Evolutionary conservation across 306 rosid species (phyloP).

Genomic region (Cucurbita moschata): DNA sequence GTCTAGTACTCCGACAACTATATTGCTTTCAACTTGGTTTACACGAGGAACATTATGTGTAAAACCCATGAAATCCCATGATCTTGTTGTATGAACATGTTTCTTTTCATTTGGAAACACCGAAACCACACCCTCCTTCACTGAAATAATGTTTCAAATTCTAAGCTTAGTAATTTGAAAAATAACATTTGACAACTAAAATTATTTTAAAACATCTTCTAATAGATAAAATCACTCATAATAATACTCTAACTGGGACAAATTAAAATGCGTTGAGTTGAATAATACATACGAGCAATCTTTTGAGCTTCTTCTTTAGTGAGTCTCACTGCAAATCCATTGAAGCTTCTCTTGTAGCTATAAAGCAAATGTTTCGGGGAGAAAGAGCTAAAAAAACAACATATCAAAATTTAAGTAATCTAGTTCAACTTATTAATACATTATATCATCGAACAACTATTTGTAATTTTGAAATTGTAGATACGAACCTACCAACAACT

Average conservation of each 20-base stretch:
- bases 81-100: conserved; percentile 32
- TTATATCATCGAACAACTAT: no score
- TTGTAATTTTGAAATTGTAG: no score
- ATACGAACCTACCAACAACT: conserved; percentile 15
- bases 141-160: neutral
- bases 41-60: neutral
- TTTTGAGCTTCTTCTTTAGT: conserved; percentile 18
- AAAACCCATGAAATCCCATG: conserved; percentile 50
- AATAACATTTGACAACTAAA: no score
- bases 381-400: neutral
- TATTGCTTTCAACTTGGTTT: conserved; percentile 13
- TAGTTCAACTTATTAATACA: no score
- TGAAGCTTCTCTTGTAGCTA: conserved; percentile 24
- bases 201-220: no score
- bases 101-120: conserved; percentile 24
- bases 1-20: conserved; percentile 34
- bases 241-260: no score
- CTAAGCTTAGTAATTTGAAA: no score
- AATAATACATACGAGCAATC: conserved; percentile 6
- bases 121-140: conserved; percentile 29
- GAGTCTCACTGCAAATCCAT: conserved; percentile 24
- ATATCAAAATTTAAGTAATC: no score
- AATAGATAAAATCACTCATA: no score
- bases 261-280: no score
- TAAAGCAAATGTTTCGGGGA: conserved; percentile 15